Base-by-base conservation (phyloP, 306 rosid species). In the Parietaria judaica region DNA sequence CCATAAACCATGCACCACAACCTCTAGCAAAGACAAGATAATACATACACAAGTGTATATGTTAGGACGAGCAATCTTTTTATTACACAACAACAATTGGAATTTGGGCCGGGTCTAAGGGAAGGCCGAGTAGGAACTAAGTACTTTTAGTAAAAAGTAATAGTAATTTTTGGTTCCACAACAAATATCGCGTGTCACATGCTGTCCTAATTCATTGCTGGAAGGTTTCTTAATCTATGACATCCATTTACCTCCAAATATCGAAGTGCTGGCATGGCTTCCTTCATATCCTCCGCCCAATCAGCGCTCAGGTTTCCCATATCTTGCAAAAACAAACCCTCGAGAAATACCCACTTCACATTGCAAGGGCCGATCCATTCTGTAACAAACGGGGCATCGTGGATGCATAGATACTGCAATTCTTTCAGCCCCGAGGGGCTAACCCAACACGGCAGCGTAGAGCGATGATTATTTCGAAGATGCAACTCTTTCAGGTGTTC, bases 181-280 rank as follows among this genome's bases (percentile, higher is more conserved):
- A n/a, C n/a, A n/a, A n/a, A n/a, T n/a, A n/a, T n/a, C n/a, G n/a
- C n/a, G n/a, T n/a, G n/a, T n/a, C n/a, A n/a, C n/a, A n/a, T n/a
- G n/a, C n/a, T n/a, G n/a, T n/a, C n/a, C n/a, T n/a, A n/a, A n/a
- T n/a, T 39, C 44, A 39, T 39, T 39, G 4, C 44, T 39, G 73
- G 73, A 48, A 69, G 46, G 56, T 54, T 16, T 11, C 5, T 53
- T 41, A 68, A 11, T 4, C 12, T 11, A 23, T 3, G 11, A 61
- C 73, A 69, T 15, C 6, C 4, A 11, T 59, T 62, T 8, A 61
- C 46, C 41, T 69, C 63, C 74, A 61, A 3, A 41, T 53, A 69
- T 35, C 16, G 12, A 0, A 61, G 74, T 46, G 60, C 34, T 7
- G 15, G 9, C 61, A 60, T 34, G 14, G 0, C 8, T 14, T 31